phyloP scores from a whole-genome alignment of 2,329 filamentous ascomycete genomes.

The Aspergillus costaricaensis region DNA sequence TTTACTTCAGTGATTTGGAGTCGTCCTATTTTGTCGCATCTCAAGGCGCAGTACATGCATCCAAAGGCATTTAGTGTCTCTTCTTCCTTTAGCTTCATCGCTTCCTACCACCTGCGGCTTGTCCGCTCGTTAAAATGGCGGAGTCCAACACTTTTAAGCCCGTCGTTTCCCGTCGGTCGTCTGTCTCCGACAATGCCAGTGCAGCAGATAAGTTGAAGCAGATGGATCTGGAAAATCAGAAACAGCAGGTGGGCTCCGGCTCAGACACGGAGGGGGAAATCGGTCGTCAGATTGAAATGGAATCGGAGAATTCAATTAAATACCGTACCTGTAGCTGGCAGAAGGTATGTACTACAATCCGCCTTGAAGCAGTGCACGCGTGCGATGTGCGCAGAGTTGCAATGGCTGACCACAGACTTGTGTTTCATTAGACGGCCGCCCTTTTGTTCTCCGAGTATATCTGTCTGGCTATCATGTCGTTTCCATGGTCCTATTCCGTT shows the following conservation, averaged over 20 bases:
- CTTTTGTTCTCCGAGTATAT: conserved; percentile 95
- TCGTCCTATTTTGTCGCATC: background rate
- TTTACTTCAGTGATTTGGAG: background rate
- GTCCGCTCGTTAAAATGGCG: conserved; percentile 45
- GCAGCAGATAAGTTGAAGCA: conserved; percentile 30
- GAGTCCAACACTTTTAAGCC: conserved; percentile 27
- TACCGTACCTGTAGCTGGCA: conserved; percentile 94
- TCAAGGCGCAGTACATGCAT: conserved; percentile 37
- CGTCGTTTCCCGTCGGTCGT: conserved; percentile 22
- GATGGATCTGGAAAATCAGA: conserved; percentile 32
- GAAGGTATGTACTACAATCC: conserved; percentile 58
- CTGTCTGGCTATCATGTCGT: conserved; percentile 90
- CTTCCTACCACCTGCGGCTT: conserved; percentile 37
- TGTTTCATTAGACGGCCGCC: conserved; percentile 68
- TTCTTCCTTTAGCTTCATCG: conserved; percentile 28
- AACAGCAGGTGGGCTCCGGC: conserved; percentile 24
- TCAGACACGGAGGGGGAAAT: conserved; percentile 50
- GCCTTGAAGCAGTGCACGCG: background rate
- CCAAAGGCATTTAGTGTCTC: conserved; percentile 26
- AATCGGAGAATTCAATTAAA: conserved; percentile 77
- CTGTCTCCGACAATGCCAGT: conserved; percentile 25
- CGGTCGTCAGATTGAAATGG: conserved; percentile 72
- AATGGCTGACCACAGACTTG: conserved; percentile 4
- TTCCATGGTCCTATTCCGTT: conserved; percentile 88
- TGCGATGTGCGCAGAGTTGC: background rate